A percentile compares a stretch with the other conserved stretches of the same genome.
Evolutionary conservation across 2,329 filamentous ascomycete species (phyloP).

Genomic region (Colletotrichum eremochloae): DNA sequence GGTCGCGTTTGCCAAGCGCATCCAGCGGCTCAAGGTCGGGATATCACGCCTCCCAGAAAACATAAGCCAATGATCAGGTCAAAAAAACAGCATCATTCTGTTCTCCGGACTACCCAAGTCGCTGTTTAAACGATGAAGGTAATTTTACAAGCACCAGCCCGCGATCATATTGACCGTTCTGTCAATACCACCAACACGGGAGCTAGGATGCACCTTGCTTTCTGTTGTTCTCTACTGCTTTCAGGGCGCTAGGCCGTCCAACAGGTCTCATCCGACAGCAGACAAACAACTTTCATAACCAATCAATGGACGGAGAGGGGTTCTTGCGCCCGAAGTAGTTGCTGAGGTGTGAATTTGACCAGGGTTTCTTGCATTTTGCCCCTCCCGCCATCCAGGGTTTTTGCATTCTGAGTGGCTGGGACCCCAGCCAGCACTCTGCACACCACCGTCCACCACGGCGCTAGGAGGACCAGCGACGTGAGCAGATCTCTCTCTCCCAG

Average conservation of each 20-base stretch:
- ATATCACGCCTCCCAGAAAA: no score
- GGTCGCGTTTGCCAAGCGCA: no score
- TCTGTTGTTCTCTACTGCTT: background rate
- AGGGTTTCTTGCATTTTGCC: slow-evolving; percentile 45
- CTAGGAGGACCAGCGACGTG: slow-evolving; percentile 7
- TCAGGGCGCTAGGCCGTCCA: slow-evolving; percentile 37
- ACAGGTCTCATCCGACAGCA: no score
- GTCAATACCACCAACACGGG: no score
- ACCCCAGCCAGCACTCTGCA: slow-evolving; percentile 1
- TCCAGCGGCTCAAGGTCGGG: no score
- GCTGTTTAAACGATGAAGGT: no score
- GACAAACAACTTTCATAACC: slow-evolving; percentile 6
- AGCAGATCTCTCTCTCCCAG: background rate
- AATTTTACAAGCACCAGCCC: no score
- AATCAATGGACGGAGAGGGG: slow-evolving; percentile 11
- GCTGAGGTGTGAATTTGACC: slow-evolving; percentile 41
- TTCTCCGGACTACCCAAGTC: no score
- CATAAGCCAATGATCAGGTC: no score
- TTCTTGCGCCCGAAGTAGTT: slow-evolving; percentile 18
- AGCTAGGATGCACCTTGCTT: no score
- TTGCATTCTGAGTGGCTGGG: slow-evolving; percentile 42
- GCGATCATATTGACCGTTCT: no score
- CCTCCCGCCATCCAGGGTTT: slow-evolving; percentile 3
- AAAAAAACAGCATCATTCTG: no score
- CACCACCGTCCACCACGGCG: slow-evolving; percentile 22